Base-by-base conservation (phyloP, 2,329 filamentous ascomycete genomes). In the Colletotrichum spinosum region DNA sequence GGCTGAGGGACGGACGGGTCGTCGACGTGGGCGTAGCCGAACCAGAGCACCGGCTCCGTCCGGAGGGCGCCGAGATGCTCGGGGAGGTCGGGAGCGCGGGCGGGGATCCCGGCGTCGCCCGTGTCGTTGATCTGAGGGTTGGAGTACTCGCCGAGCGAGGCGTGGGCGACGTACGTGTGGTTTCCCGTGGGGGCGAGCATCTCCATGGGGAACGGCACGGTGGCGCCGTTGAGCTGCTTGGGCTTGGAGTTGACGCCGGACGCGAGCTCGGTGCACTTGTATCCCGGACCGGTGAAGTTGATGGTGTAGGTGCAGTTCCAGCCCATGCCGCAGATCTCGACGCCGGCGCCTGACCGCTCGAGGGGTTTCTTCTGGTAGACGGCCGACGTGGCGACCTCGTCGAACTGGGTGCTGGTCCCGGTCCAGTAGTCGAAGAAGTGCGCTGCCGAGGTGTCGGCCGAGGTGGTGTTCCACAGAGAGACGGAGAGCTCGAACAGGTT, bases 251-350 rank as follows among this genome's bases (percentile, higher is more conserved):
- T 71, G 5, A 74, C 70, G 9, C 73, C 74, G 39, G 63, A 72
- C 3, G 75, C 72, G 5, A 74, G 52, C 39, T 76, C 70, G 0
- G 69, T 63, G 62, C 77, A 79, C 67, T 76, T 76, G 66, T 79
- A 79, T 3, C 76, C 78, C 1, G 77, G 77, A 2, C 68, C 77
- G 8, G 69, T 71, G 53, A 79, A 79, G 17, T 71, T 68, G 55
- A 77, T 66, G 1, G 61, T 70, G 61, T 75, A 78, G 1, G 73
- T 73, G 51, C 77, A 79, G 53, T 79, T 78, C 70, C 73, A 77
- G 10, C 75, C 73, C 0, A 60, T 33, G 45, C 76, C 73, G 53
- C 75, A 77, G 2, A 78, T 74, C 42, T 74, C 68, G n/a, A 72
- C 67, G 11, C 75, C 71, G 8, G 74, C 76, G 48, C 70, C 67